Evolutionary conservation across 805 yeast genomes (phyloP), one percentile per base, ranked within the genome.

Genomic region (Metschnikowia vanudenii): DNA sequence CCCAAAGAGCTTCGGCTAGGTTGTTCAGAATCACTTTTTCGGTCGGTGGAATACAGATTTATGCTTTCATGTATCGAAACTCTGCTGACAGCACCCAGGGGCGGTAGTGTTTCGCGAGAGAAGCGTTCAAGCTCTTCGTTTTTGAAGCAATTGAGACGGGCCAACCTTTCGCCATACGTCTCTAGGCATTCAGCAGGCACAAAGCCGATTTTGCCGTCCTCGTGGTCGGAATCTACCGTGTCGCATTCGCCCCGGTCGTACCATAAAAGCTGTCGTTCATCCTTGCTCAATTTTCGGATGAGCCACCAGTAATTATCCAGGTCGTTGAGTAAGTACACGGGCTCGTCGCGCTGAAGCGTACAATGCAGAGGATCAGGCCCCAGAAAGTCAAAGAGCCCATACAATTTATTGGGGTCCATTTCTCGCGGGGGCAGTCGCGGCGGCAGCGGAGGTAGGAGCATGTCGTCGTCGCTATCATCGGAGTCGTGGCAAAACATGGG

Each of bases 271-370:
- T 35, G 50, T 64, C 55, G 51, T 49, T 71, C 74, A 14, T 54
- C 50, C 50, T 67, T 70, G 12, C 64, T 60, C 39, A 69, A 47
- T 47, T 78, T 75, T 24, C 71, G 64, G 24, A 94, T 92, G 10
- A 92, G 72, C 98, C 99, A 94, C 99, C 99, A 94, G 67, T 94
- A 94, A 50, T 88, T 79, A 66, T 94, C 97, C 40, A 86, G 83
- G 60, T 94, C 99, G 60, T 89, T 90, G 30, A 94, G 68, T 16
- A 94, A 68, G 37, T 79, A 72, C 52, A 95, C 92, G 1, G 95
- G 83, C 57, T 89, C 96, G 59, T 92, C 91, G 53, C 88, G 81
- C 17, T 70, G 63, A 10, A 92, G 74, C 47, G 85, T 81, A 55
- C 96, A 85, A 67, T 92, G 99, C 38, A 94, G 88, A 4, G 92